Base-by-base conservation (phyloP, 129 eudicot genomes). In the Erigeron canadensis region DNA sequence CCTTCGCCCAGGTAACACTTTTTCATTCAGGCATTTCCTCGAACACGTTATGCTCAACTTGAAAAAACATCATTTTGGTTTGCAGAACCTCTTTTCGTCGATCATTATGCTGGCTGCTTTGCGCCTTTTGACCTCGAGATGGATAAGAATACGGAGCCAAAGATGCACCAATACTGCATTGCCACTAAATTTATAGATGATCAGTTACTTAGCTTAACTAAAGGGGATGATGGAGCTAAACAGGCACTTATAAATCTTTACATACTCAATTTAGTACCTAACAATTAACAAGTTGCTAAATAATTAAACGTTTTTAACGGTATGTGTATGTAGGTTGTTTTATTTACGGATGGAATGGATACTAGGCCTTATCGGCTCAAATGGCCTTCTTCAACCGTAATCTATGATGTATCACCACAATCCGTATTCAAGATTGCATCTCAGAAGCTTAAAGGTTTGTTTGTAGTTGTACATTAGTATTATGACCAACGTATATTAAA, bases 311-410 rank as follows among this genome's bases (percentile, higher is more conserved):
- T 19, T 54, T 37, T 43, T 7, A 8, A 55, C 39, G 41, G 70
- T 38, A 28, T 42, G 38, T 47, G 53, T 22, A 34, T 81, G 81
- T 82, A 95, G 99, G 89, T 95, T 81, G 96, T 95, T 75, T 72
- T 95, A 63, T 85, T 95, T 51, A 88, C 94, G 78, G 99, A 95
- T 90, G 99, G 99, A 54, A 85, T 88, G 89, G 99, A 95, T 72
- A 95, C 98, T 18, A 81, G 98, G 63, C 88, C 96, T 54, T 93
- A 87, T 76, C 73, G 96, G 65, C 92, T 93, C 50, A 85, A 78
- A 10, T 93, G 98, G 98, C 92, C 89, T 11, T 47, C 74, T 73
- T 87, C 95, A 23, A 89, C 98, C 38, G 63, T 93, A 72, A 75
- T 93, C 19, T 93, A 69, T 79, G 95, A 95, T 67, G 63, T 90